These are phyloP conservation scores for Ligustrum vulgare DNA, from an alignment of 257 asterid genomes.

Conservation along the genomic window DNA sequence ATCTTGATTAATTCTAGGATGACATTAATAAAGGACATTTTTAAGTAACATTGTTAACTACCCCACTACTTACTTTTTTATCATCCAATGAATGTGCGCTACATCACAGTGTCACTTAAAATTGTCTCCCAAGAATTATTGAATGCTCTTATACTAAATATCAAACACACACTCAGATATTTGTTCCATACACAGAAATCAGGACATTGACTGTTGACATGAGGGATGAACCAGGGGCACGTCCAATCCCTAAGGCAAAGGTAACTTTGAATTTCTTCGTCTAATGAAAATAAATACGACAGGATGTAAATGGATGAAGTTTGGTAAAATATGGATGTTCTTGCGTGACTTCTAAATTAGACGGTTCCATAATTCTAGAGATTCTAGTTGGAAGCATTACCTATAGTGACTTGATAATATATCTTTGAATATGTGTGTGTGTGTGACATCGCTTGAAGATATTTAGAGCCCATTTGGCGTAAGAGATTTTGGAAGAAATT, in stretches of 20 bases:
- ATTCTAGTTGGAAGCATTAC: neutral
- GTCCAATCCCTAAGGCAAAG: conserved; percentile 75
- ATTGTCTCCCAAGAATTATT: too few relatives aligned
- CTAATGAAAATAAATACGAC: neutral
- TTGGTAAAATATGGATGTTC: neutral
- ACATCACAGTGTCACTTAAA: too few relatives aligned
- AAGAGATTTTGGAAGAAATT: too few relatives aligned
- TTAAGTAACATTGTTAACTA: too few relatives aligned
- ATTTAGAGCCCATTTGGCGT: too few relatives aligned
- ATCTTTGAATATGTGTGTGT: neutral
- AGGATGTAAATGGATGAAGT: neutral
- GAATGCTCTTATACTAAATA: too few relatives aligned
- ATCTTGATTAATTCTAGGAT: too few relatives aligned
- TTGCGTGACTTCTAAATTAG: neutral
- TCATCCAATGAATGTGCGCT: too few relatives aligned
- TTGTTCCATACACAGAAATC: conserved; percentile 42
- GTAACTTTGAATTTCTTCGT: conserved; percentile 24
- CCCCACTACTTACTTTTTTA: too few relatives aligned
- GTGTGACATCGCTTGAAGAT: neutral
- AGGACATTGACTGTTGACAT: conserved; percentile 69
- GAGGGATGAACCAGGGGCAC: conserved; percentile 65
- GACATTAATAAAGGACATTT: too few relatives aligned
- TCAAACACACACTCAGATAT: neutral
- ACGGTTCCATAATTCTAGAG: neutral
- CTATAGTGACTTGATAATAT: neutral